These are phyloP conservation scores for Trichomonas tenax DNA, from an alignment of 208 protist species.

Conservation along the genomic window DNA sequence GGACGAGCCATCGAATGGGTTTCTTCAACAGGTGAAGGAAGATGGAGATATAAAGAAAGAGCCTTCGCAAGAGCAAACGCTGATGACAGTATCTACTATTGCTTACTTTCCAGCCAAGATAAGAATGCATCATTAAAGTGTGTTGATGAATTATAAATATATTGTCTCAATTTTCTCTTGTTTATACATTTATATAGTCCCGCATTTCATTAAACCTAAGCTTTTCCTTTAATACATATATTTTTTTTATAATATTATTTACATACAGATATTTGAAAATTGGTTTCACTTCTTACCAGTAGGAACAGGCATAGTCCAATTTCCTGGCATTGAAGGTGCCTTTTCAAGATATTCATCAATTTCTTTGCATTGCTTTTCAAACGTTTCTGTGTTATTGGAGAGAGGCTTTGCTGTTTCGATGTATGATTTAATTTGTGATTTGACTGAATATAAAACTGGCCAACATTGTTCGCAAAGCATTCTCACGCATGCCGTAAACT, in stretches of 20 bases:
- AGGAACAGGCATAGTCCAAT: not conserved
- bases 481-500: not conserved
- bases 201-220: no score
- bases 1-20: not conserved
- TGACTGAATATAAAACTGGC: not conserved
- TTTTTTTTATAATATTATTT: no score
- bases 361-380: not conserved
- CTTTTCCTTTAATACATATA: no score
- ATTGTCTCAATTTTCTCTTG: no score
- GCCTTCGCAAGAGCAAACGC: not conserved
- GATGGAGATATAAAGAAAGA: not conserved
- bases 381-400: not conserved
- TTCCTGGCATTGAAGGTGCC: not conserved
- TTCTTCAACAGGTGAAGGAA: not conserved
- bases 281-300: not conserved
- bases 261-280: not conserved
- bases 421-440: not conserved
- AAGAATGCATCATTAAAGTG: not conserved
- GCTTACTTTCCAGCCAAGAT: not conserved
- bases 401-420: not conserved
- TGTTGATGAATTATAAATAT: not conserved
- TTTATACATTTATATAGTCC: no score
- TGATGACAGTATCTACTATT: not conserved
- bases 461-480: not conserved
- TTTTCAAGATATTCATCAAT: not conserved